Conservation (phyloP, 1,284 basidiomycete species). For the Cryptococcus sp. region DNA sequence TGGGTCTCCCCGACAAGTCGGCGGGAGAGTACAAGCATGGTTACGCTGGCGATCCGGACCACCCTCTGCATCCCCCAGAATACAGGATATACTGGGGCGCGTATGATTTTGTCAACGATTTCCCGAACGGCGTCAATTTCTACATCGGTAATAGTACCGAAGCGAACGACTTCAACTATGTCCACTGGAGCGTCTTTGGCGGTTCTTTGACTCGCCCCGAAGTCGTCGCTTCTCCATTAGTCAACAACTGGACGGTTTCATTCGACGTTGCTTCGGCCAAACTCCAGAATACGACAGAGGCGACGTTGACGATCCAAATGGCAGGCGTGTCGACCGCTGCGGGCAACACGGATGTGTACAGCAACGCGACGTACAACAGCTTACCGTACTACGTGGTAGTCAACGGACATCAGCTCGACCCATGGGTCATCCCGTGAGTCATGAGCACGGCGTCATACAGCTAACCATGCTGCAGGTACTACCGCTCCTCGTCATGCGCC, state of each 20-base stretch:
- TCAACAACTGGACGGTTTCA: constrained; percentile 40
- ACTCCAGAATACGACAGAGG: constrained; percentile 10
- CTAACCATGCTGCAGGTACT: constrained; percentile 16
- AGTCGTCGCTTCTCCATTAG: constrained; percentile 4
- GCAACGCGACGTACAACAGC: constrained; percentile 16
- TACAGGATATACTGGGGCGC: constrained; percentile 32
- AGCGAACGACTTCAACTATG: constrained; percentile 26
- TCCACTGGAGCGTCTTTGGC: constrained; percentile 35
- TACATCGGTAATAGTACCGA: constrained; percentile 22
- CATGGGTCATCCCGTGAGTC: constrained; percentile 30
- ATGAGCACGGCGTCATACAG: neutral
- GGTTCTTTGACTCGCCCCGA: constrained; percentile 14
- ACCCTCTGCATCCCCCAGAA: constrained; percentile 22
- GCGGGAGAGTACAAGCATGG: constrained; percentile 17
- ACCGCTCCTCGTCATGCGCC: constrained; percentile 34
- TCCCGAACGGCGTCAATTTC: constrained; percentile 30
- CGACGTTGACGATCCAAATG: constrained; percentile 31
- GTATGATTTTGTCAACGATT: constrained; percentile 27
- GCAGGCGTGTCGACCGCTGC: constrained; percentile 30
- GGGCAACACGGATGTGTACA: constrained; percentile 35
- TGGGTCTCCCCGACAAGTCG: constrained; percentile 35
- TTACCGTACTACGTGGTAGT: constrained; percentile 25
- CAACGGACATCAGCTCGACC: constrained; percentile 29
- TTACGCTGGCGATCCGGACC: constrained; percentile 17
- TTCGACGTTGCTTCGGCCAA: constrained; percentile 19